Evolutionary conservation across 495 filamentous ascomycete species (phyloP).

Genomic region (Neurospora sp.): DNA sequence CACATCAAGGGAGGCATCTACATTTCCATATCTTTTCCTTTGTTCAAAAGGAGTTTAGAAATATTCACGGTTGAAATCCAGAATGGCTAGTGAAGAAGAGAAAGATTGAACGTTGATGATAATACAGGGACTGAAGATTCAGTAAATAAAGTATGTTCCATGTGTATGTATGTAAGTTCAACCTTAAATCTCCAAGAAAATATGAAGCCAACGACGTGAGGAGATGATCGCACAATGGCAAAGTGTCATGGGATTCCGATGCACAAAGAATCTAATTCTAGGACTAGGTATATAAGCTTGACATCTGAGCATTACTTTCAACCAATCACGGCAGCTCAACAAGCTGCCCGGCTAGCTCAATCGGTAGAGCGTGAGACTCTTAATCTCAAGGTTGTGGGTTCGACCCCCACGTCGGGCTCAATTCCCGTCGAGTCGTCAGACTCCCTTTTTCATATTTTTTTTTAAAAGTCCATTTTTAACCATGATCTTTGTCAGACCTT

Average conservation of each 20-base stretch:
- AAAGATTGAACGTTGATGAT: not conserved
- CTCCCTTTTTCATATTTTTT: not conserved
- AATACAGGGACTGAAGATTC: not conserved
- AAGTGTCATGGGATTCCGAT: not conserved
- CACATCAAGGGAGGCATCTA: not conserved
- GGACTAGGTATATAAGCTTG: too few species aligned
- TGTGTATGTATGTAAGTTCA: not conserved
- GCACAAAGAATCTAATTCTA: not conserved
- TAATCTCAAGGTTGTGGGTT: conserved; percentile 64
- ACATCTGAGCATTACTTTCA: not conserved
- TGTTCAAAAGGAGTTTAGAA: not conserved
- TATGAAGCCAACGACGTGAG: too few species aligned
- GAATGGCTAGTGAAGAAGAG: not conserved
- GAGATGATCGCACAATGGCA: too few species aligned
- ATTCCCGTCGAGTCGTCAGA: not conserved
- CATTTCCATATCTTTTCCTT: not conserved
- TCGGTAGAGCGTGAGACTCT: conserved; percentile 68
- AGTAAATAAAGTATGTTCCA: too few species aligned
- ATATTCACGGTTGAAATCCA: not conserved
- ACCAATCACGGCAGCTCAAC: not conserved
- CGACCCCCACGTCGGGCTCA: conserved; percentile 14
- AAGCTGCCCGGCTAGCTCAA: conserved; percentile 47
- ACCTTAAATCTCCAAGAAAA: too few species aligned
- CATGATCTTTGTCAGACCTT: too few species aligned
- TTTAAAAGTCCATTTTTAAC: too few species aligned